Evolutionary conservation across 2,329 filamentous ascomycete genomes (phyloP), one percentile per base, ranked within the genome.

Genomic region (Xylariales sp.): DNA sequence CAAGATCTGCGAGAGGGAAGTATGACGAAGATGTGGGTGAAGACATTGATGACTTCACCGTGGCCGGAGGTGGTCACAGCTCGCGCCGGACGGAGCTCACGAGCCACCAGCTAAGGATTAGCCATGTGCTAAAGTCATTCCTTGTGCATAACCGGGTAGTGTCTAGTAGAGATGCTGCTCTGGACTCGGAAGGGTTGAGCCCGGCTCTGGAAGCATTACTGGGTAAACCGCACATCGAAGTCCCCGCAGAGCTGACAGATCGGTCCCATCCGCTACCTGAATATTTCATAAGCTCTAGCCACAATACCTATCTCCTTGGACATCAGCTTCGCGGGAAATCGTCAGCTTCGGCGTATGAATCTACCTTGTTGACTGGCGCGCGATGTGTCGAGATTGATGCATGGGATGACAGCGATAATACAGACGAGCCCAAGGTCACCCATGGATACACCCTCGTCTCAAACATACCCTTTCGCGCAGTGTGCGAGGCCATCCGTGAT

Each of bases 371-470:
- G 36, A 86, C 88, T 0, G 90, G 90, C 1, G 89, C 89, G 1
- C 83, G 90, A 6, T 93, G 90, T 72, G 89, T 93, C 45, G 90
- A 93, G 78, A 92, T 92, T 62, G 90, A 92, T 74, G 90, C 88
- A 1, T 93, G 90, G 90, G 89, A 92, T 73, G 83, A 90, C 55
- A 81, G 85, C 45, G 85, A 88, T 8, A 77, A 90, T 72, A 79
- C 79, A 46, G 83, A 88, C 9, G 90, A 91, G 76, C 90, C 89
- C 3, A 91, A 91, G 75, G 89, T 91, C 60, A 92, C 90, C 0
- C 90, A 92, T 74, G 90, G 90, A 1, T 91, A 88, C 76, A 91
- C 90, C 0, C 81, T 91, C 1, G 89, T 91, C 3, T 91, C 89
- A 8, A 81, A 91, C 72, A 87, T 91, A 30, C 81, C 86, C 0